Conservation (phyloP, 768 basidiomycete genomes). For the Omphalotus guepiniiformis region DNA sequence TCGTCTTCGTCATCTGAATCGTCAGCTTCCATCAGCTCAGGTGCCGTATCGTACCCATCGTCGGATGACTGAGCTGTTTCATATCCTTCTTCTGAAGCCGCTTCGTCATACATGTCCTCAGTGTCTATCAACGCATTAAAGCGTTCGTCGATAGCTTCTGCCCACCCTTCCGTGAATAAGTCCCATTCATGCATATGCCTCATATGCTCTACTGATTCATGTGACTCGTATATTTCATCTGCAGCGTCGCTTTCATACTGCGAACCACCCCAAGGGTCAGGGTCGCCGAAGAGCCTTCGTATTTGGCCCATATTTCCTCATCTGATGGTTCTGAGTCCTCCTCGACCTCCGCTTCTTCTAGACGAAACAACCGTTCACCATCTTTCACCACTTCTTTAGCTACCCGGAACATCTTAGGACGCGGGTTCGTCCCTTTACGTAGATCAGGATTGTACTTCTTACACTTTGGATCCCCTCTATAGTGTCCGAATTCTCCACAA, state of each 20-base stretch:
- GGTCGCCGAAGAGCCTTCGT: background rate
- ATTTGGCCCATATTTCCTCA: background rate
- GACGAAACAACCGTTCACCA: background rate
- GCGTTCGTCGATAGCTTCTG: background rate
- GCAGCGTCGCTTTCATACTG: slow-evolving; percentile 1
- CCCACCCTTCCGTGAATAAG: background rate
- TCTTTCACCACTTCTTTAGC: background rate
- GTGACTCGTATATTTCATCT: background rate
- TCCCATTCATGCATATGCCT: slow-evolving; percentile 1
- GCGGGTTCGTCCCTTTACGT: background rate
- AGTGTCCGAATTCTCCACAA: background rate
- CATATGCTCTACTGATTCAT: background rate
- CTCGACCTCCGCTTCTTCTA: background rate
- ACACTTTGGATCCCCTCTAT: background rate
- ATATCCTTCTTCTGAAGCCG: no score
- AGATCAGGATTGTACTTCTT: background rate
- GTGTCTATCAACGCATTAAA: background rate
- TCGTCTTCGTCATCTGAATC: background rate
- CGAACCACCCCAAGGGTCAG: slow-evolving; percentile 4
- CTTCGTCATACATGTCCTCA: no score
- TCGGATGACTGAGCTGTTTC: no score
- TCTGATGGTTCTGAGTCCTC: background rate
- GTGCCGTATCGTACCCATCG: no score
- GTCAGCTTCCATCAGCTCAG: background rate
- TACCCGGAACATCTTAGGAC: background rate